Base-by-base conservation (phyloP, 768 basidiomycete species). In the Kwoniella botswanensis region DNA sequence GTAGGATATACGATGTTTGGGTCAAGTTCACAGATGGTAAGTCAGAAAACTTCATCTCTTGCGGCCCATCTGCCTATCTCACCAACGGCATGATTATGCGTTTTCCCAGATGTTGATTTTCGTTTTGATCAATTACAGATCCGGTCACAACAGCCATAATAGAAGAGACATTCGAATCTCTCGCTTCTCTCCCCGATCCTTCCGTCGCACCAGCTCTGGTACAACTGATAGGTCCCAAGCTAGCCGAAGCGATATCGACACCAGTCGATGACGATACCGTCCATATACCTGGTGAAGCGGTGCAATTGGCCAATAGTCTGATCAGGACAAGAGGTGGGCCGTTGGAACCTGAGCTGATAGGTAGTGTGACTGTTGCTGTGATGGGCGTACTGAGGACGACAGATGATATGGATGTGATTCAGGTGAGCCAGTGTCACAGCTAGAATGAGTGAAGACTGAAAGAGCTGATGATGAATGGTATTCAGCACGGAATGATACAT, bases 131-230 rank as follows among this genome's bases (percentile, higher is more conserved):
- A 3, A 21, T 17, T 55, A 22, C 73, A 91, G 97, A 99, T 84
- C 95, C 94, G 0, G 89, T 98, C 65, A 90, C 95, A 79, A 86
- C 92, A 22, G 93, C 93, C 1, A 90, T 94, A 60, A 86, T 95
- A 59, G 89, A 90, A 53, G 93, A 96, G 78, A 89, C 96, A 57
- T 85, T 96, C 66, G 86, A 87, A 35, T 87, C 89, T 4, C 87
- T 97, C 29, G 88, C 93, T 6, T 84, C 87, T 4, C 89, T 91
- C 1, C 83, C 88, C 0, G 84, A 87, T 2, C 83, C 85, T 0
- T 88, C 88, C 2, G 86, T 93, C 24, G 92, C 94, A 76, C 87
- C 90, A 68, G 86, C 88, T 0, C 89, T 95, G 5, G 88, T 93
- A 22, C 88, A 89, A 68, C 86, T 88, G 67, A 88, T 93, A 0